A percentile compares a stretch with the other conserved stretches of the same genome.
phyloP scores from a whole-genome alignment of 192 early-diverging fungal genomes.

The Thamnidium elegans region DNA sequence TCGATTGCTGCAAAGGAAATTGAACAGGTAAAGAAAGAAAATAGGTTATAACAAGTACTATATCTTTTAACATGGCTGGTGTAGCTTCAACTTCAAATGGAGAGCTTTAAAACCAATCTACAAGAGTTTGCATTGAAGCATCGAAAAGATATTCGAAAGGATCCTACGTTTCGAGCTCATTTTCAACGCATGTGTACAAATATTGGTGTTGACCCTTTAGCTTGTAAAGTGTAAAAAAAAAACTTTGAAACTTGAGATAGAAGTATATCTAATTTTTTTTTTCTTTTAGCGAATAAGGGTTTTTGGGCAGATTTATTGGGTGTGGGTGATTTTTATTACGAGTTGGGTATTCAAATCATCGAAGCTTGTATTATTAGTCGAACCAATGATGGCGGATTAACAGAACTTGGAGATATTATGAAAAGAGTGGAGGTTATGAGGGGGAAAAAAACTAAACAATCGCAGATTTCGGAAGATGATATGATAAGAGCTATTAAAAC shows the following conservation, averaged over 20 bases:
- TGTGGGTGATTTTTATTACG: conserved; percentile 97
- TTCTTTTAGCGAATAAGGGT: conserved; percentile 79
- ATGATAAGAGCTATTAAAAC: conserved; percentile 82
- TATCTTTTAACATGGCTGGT: neutral
- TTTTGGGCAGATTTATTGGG: conserved; percentile 95
- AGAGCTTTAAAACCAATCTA: conserved; percentile 76
- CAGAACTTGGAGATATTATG: conserved; percentile 81
- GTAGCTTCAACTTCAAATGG: conserved; percentile 66
- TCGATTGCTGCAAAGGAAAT: conserved; percentile 45
- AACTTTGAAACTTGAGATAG: too few relatives aligned
- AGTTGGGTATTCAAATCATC: conserved; percentile 90
- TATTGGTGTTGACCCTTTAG: conserved; percentile 93
- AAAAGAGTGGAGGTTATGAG: conserved; percentile 66
- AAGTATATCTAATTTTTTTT: neutral
- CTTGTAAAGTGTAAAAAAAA: conserved; percentile 62
- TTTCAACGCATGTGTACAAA: conserved; percentile 93
- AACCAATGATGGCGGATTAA: conserved; percentile 85
- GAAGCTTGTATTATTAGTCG: conserved; percentile 87
- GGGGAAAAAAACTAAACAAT: conserved; percentile 39
- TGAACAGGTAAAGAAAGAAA: conserved; percentile 41
- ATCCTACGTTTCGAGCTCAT: conserved; percentile 82
- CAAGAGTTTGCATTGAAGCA: conserved; percentile 85
- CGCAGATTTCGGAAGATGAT: conserved; percentile 64
- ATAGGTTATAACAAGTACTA: neutral
- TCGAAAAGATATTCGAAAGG: conserved; percentile 81